Evolutionary conservation across 495 filamentous ascomycete species (phyloP), one percentile per base, ranked within the genome.

Genomic region (Sporormia fimetaria): DNA sequence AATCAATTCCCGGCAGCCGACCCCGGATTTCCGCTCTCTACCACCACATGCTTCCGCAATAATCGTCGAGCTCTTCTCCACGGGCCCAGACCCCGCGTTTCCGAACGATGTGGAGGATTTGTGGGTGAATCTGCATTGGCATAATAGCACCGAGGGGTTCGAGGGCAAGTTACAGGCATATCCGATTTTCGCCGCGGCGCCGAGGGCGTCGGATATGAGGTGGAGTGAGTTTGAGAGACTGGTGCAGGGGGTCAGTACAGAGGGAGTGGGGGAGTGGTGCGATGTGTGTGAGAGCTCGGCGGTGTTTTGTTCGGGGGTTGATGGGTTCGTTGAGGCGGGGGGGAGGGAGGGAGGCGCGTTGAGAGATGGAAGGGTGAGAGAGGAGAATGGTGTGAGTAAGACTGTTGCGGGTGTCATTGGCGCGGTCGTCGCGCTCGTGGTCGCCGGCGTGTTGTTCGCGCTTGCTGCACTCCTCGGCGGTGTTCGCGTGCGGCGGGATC

Each of bases 61-160:
- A 47, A 65, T 73, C 17, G 80, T 90, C 49, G 85, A 93, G 60
- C 68, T 93, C 4, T 78, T 78, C 50, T 63, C 14, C 62, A 60
- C 69, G 57, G 57, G 65, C 45, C 18, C 33, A 22, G 42, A 42
- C 26, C 55, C 50, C 11, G 46, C 44, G 52, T 82, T 71, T 37
- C 80, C 80, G 0, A 52, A 59, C 35, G 18, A 47, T 28, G 9
- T 10, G 1, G 61, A 69, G 17, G 66, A 82, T 26, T 69, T 90
- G 34, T 74, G 64, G 47, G 76, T 93, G n/a, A 76, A 83, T 26
- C 86, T 88, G 63, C 64, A 78, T 15, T 75, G 87, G 61, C 71
- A 74, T 42, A 93, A 93, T 56, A 81, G 80, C 33, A 55, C 49
- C 3, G 37, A 38, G 1, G 18, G 10, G 10, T 75, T 74, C 16